phyloP scores from a whole-genome alignment of 2,329 filamentous ascomycete genomes.

The Colletotrichum orbiculare region DNA sequence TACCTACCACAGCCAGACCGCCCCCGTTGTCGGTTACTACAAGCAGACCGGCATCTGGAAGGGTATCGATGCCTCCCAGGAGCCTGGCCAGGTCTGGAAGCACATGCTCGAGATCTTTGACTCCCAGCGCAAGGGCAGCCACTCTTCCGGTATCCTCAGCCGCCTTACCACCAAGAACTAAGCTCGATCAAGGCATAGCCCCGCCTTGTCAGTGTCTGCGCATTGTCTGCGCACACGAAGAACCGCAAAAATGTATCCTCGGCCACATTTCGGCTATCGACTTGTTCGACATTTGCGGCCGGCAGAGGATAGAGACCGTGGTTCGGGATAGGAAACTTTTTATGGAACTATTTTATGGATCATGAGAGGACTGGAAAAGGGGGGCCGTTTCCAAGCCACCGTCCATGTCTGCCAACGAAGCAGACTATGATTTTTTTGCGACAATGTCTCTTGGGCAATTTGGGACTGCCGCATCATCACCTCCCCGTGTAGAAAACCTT shows the following conservation, averaged over 20 bases:
- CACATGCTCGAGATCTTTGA: constrained; percentile 87
- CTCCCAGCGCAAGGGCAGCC: constrained; percentile 38
- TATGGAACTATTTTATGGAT: constrained; percentile 35
- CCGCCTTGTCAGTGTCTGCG: neutral
- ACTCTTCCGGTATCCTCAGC: constrained; percentile 55
- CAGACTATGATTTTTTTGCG: constrained; percentile 24
- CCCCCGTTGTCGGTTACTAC: constrained; percentile 95
- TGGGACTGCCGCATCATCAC: neutral
- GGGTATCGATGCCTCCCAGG: constrained; percentile 93
- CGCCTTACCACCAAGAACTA: constrained; percentile 45
- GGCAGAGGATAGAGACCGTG: constrained; percentile 20
- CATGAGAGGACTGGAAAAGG: constrained; percentile 31
- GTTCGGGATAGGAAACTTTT: constrained; percentile 27
- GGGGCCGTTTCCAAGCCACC: constrained; percentile 3
- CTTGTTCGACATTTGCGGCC: constrained; percentile 11
- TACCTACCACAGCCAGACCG: constrained; percentile 95
- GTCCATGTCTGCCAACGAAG: constrained; percentile 16
- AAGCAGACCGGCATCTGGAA: constrained; percentile 98
- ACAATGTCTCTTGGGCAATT: constrained; percentile 6
- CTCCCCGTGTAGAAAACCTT: constrained; percentile 31
- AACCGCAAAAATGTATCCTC: constrained; percentile 4
- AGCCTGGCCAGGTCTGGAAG: constrained; percentile 96
- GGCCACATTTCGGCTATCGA: constrained; percentile 1
- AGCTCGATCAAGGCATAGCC: neutral
- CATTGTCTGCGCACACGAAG: constrained; percentile 1